A percentile compares a stretch with the other conserved stretches of the same genome.
Conservation (phyloP, 2,329 filamentous ascomycete genomes). For the Ophiostoma quercus region DNA sequence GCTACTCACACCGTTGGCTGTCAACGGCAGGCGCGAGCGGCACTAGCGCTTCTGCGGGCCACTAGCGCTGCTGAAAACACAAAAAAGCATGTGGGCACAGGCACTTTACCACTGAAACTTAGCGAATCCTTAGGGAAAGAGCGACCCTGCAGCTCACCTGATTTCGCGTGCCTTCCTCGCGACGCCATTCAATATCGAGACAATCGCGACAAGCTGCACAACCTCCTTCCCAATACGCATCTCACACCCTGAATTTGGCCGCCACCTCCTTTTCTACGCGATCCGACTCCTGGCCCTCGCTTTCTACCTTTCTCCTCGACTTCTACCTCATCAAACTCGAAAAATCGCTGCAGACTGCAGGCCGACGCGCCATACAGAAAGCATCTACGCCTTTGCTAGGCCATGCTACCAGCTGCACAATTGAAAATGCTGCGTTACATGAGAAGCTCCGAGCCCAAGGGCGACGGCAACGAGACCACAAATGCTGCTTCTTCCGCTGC, state of each 20-base stretch:
- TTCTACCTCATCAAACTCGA: background rate
- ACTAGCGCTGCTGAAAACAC: background rate
- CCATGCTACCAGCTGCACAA: conserved; percentile 29
- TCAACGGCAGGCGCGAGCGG: background rate
- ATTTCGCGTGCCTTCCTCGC: conserved; percentile 26
- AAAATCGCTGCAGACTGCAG: background rate
- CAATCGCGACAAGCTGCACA: background rate
- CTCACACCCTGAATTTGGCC: background rate
- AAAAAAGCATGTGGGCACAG: background rate
- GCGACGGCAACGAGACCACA: conserved; percentile 18
- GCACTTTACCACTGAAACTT: background rate
- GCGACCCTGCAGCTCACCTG: conserved; percentile 29
- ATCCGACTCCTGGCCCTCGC: background rate
- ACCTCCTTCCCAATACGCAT: conserved; percentile 4
- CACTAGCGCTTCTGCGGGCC: background rate
- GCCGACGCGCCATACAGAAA: background rate
- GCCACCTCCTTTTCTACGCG: conserved; percentile 1
- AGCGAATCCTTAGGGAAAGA: conserved; percentile 10
- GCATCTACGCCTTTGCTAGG: conserved; percentile 3
- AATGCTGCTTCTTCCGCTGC: background rate
- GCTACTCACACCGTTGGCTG: background rate
- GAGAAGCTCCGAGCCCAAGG: conserved; percentile 29
- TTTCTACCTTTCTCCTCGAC: background rate
- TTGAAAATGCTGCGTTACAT: conserved; percentile 31
- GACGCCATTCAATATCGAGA: conserved; percentile 18